phyloP scores from a whole-genome alignment of 202 grass and related monocot genomes.

The Sporobolus alterniflorus region DNA sequence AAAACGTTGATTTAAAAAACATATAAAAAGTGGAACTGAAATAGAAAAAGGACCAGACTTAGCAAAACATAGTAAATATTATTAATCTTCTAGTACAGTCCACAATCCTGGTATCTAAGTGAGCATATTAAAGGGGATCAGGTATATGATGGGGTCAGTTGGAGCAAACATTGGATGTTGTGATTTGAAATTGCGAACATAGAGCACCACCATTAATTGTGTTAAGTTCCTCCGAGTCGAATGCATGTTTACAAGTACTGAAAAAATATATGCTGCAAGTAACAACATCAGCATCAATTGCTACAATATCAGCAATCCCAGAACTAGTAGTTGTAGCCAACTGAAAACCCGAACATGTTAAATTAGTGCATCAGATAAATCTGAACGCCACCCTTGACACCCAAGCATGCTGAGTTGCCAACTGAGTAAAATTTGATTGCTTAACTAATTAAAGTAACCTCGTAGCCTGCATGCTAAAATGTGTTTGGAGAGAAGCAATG shows the following conservation, averaged over 20 bases:
- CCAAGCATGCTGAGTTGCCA: slow-evolving; percentile 23
- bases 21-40: neutral
- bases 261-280: neutral
- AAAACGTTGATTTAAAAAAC: slow-evolving; percentile 13
- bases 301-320: neutral
- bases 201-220: neutral
- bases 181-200: neutral
- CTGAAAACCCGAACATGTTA: slow-evolving; percentile 7
- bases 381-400: neutral
- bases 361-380: too few species aligned
- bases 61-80: slow-evolving; percentile 13
- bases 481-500: neutral
- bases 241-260: neutral
- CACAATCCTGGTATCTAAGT: neutral
- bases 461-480: slow-evolving; percentile 24
- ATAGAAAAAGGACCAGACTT: neutral
- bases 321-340: neutral
- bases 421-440: slow-evolving; percentile 12
- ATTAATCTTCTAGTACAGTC: slow-evolving; percentile 9
- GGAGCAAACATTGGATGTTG: slow-evolving; percentile 1
- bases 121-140: slow-evolving; percentile 15
- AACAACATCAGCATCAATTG: neutral
- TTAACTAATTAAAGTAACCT: slow-evolving; percentile 32
- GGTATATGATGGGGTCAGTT: neutral
- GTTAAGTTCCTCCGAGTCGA: neutral